A percentile compares a stretch with the other conserved stretches of the same genome.
These are phyloP conservation scores for Coniosporium tulheliwenetii DNA, from an alignment of 2,329 filamentous ascomycete genomes.

Conservation along the genomic window DNA sequence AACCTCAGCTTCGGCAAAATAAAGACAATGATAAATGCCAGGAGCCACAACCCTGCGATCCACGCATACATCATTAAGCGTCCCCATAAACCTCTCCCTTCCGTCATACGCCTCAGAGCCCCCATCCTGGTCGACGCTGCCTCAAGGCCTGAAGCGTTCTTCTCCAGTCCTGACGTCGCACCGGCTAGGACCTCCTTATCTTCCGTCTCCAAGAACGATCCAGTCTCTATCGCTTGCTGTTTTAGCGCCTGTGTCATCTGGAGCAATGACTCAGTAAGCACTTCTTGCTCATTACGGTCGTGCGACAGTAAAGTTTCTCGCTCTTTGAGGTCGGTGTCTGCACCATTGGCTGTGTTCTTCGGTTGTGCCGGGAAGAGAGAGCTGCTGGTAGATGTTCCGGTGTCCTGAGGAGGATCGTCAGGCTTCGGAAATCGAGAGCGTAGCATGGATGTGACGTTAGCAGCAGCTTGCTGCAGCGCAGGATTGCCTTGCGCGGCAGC, in stretches of 20 bases:
- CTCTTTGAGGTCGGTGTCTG: slow-evolving; percentile 9
- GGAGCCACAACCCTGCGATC: slow-evolving; percentile 70
- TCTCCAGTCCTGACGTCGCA: slow-evolving; percentile 61
- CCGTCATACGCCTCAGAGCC: slow-evolving; percentile 60
- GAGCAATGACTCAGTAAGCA: slow-evolving; percentile 66
- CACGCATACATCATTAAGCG: slow-evolving; percentile 70
- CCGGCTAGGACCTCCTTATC: slow-evolving; percentile 56
- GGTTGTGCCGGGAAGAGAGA: slow-evolving; percentile 19
- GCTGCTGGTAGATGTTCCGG: slow-evolving; percentile 14
- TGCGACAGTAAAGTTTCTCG: slow-evolving; percentile 58
- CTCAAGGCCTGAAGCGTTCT: slow-evolving; percentile 61
- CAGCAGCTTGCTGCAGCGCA: slow-evolving; percentile 16
- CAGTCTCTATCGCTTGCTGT: slow-evolving; percentile 55
- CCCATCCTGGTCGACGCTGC: slow-evolving; percentile 65
- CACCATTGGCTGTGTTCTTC: neutral
- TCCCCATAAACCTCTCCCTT: slow-evolving; percentile 78
- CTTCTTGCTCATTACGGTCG: slow-evolving; percentile 69
- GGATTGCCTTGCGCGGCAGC: slow-evolving; percentile 11
- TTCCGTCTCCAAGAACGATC: slow-evolving; percentile 52
- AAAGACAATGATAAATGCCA: slow-evolving; percentile 66
- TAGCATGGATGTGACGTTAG: slow-evolving; percentile 17
- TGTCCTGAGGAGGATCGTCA: slow-evolving; percentile 11
- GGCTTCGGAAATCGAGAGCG: slow-evolving; percentile 10
- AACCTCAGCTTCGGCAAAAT: slow-evolving; percentile 79
- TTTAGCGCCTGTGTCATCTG: slow-evolving; percentile 67